phyloP scores from a whole-genome alignment of 345 rosid genomes.

The Citrus glauca region DNA sequence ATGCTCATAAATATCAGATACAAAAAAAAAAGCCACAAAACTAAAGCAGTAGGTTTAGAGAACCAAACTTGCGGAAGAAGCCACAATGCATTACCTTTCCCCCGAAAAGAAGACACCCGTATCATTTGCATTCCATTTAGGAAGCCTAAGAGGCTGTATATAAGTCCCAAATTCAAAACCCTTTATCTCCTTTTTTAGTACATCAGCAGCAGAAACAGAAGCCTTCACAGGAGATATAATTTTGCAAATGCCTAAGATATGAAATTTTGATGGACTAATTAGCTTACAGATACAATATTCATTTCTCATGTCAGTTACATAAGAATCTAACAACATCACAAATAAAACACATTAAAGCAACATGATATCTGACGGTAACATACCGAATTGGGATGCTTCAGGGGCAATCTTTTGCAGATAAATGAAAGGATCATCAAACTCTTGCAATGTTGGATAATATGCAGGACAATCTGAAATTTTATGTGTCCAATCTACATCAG shows the following conservation, averaged over 20 bases:
- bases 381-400: conserved; percentile 57
- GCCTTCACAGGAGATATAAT: conserved; percentile 54
- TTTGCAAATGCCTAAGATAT: conserved; percentile 55
- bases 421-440: conserved; percentile 56
- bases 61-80: not conserved
- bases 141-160: conserved; percentile 58
- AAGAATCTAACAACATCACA: no score
- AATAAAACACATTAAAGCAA: not conserved
- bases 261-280: not conserved
- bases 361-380: not conserved
- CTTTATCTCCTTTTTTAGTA: conserved; percentile 45
- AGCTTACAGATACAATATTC: no score
- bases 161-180: conserved; percentile 53
- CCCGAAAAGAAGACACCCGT: conserved; percentile 44
- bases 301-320: no score
- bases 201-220: conserved; percentile 54
- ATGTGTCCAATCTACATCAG: conserved; percentile 50
- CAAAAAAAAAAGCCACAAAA: not conserved
- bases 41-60: no score
- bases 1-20: not conserved
- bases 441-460: conserved; percentile 48
- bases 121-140: conserved; percentile 55
- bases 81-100: conserved; percentile 28
- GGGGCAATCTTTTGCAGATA: conserved; percentile 53
- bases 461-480: conserved; percentile 53